Evolutionary conservation across 2,329 filamentous ascomycete genomes (phyloP).

Genomic region (Fusarium kyushuense): DNA sequence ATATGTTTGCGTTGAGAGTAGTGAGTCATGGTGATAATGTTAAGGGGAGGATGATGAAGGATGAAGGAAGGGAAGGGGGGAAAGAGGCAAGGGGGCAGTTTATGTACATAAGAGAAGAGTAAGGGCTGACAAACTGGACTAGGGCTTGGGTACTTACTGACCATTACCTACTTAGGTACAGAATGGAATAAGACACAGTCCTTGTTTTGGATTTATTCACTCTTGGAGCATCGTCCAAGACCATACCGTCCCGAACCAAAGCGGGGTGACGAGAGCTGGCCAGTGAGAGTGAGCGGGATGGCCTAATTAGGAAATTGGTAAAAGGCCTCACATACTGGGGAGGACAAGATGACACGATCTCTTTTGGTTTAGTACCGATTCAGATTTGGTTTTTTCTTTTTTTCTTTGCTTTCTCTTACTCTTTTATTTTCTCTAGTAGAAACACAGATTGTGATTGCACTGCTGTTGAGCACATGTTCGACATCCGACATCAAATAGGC

Average conservation of each 20-base stretch:
- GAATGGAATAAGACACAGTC: background rate
- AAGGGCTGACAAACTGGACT: background rate
- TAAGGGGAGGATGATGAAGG: background rate
- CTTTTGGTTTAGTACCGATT: background rate
- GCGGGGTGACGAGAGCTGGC: conserved; percentile 42
- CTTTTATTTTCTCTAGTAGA: too few species aligned
- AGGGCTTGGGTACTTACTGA: background rate
- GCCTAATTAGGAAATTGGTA: conserved; percentile 50
- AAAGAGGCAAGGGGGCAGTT: background rate
- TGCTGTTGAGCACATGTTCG: background rate
- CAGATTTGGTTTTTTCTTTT: background rate
- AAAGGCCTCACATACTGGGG: background rate
- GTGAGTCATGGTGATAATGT: conserved; percentile 33
- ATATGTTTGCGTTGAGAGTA: conserved; percentile 45
- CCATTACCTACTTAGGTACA: background rate
- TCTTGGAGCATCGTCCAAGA: conserved; percentile 4
- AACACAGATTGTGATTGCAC: background rate
- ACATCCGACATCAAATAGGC: background rate
- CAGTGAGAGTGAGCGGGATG: conserved; percentile 46
- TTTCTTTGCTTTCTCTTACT: background rate
- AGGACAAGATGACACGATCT: background rate
- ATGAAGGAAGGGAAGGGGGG: background rate
- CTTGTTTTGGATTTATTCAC: conserved; percentile 21
- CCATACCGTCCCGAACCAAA: conserved; percentile 13
- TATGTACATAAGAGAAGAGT: background rate